Evolutionary conservation across 345 rosid species (phyloP), one percentile per base, ranked within the genome.

Genomic region (Alliaria petiolata): DNA sequence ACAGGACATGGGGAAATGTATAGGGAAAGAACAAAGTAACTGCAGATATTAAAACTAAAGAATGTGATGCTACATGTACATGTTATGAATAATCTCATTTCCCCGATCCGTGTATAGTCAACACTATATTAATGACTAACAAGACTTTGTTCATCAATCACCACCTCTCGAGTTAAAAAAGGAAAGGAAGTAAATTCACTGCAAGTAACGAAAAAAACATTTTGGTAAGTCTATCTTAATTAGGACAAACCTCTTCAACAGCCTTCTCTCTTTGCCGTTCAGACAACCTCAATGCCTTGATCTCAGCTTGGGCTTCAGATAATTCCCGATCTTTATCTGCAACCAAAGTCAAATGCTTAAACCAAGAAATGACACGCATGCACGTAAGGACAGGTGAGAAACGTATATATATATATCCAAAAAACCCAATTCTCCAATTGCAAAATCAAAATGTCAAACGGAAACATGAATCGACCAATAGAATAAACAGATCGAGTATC

Each of bases 291-390:
- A 91, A 82, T 0, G 97, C 99, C 75, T 81, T 95, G 78, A 95
- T 95, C 89, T 91, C 97, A 11, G 97, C 91, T 69, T 89, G 98
- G 3, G 99, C 85, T 79, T 91, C 98, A 46, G 89, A 90, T 36
- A 95, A 75, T 77, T 91, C 99, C 58, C 99, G 83, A 68, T 95
- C 97, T 91, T 95, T 95, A 83, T 95, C 99, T 95, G 64, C 59
- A 75, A 17, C 55, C 26, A 1, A 55, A 54, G 51, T 67, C 28
- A 67, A 60, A 80, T 31, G 39, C 68, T 61, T 57, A 69, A 40
- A 67, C 13, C 47, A 52, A 20, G 30, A 72, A 72, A 61, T 13
- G 76, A 71, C 62, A 30, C 46, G 64, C 66, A 62, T 46, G 65
- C 71, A 71, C 76, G 65, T 60, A 75, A 8, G 17, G 19, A 11